Percentiles rank a stretch among this genome's conserved stretches.
Evolutionary conservation across 352 stramenopile genomes (phyloP).

Genomic region (Bremia lactucae): DNA sequence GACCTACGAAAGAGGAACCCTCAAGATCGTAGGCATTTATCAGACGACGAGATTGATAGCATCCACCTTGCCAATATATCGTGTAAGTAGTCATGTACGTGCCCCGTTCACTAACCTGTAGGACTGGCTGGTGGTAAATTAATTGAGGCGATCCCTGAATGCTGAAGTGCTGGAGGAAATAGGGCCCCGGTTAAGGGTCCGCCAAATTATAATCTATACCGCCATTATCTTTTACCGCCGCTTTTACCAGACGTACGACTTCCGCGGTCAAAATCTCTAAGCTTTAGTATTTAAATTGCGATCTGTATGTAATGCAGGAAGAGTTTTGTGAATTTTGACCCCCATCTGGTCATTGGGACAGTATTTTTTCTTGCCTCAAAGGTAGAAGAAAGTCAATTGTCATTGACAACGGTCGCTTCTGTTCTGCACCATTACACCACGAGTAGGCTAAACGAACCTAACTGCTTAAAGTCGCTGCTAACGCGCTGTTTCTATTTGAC

Average conservation of each 20-base stretch:
- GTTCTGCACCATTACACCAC: slow-evolving; percentile 82
- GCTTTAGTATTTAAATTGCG: background rate
- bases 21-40: slow-evolving; percentile 61
- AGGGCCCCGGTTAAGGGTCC: slow-evolving; percentile 61
- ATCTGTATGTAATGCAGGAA: slow-evolving; percentile 34
- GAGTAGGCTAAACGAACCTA: slow-evolving; percentile 26
- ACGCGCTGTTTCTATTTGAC: background rate
- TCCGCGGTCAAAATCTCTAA: background rate
- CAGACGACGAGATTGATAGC: slow-evolving; percentile 79
- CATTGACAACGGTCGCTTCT: slow-evolving; percentile 63
- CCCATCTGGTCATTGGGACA: slow-evolving; percentile 73
- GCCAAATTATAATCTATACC: slow-evolving; percentile 87
- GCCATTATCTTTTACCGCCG: slow-evolving; percentile 84
- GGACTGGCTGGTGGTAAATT: background rate
- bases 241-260: slow-evolving; percentile 79
- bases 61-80: slow-evolving; percentile 85
- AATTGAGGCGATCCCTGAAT: no score
- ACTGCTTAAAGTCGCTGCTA: background rate
- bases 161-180: slow-evolving; percentile 75
- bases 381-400: slow-evolving; percentile 80
- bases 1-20: slow-evolving; percentile 74
- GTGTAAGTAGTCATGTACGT: slow-evolving; percentile 23
- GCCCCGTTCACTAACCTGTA: background rate
- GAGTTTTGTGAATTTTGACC: slow-evolving; percentile 85
- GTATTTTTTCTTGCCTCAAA: slow-evolving; percentile 84